These are phyloP conservation scores for Tubosaeta sp. DNA, from an alignment of 768 basidiomycete species.

Conservation along the genomic window DNA sequence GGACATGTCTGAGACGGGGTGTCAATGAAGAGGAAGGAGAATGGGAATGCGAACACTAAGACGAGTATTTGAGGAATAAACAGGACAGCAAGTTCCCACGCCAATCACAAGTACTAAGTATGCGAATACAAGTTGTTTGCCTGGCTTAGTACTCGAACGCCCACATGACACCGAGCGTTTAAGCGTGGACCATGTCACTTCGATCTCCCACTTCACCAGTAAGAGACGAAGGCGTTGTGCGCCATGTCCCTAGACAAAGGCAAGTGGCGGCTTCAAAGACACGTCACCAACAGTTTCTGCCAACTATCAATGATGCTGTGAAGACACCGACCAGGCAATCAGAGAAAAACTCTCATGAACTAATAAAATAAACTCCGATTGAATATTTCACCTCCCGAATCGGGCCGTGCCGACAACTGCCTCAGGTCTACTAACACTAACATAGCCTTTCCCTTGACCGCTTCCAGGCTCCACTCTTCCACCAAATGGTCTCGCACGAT, in stretches of 20 bases:
- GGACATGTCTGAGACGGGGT: slow-evolving; percentile 29
- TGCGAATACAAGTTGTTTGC: slow-evolving; percentile 36
- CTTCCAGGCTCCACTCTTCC: slow-evolving; percentile 19
- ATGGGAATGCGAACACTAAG: slow-evolving; percentile 4
- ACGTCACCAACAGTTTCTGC: background rate
- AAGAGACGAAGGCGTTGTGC: slow-evolving; percentile 70
- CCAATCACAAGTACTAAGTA: slow-evolving; percentile 1
- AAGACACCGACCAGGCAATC: background rate
- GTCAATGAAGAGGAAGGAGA: slow-evolving; percentile 2
- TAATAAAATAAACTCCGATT: slow-evolving; percentile 16
- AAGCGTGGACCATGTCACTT: slow-evolving; percentile 68
- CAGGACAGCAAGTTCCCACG: slow-evolving; percentile 28
- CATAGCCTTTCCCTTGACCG: slow-evolving; percentile 17
- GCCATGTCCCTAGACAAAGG: slow-evolving; percentile 78
- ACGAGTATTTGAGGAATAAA: background rate
- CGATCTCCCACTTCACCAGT: slow-evolving; percentile 73
- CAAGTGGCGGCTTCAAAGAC: slow-evolving; percentile 43
- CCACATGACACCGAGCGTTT: slow-evolving; percentile 59
- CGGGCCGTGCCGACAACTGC: slow-evolving; percentile 15
- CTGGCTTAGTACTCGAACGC: slow-evolving; percentile 76
- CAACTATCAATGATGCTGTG: background rate
- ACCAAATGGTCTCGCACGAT: slow-evolving; percentile 48
- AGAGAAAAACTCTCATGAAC: background rate
- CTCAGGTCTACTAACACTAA: slow-evolving; percentile 5
- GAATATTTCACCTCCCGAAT: slow-evolving; percentile 19